Percentiles rank a stretch among this genome's conserved stretches.
Conservation (phyloP, 495 filamentous ascomycete genomes). For the Parmelia sp. region DNA sequence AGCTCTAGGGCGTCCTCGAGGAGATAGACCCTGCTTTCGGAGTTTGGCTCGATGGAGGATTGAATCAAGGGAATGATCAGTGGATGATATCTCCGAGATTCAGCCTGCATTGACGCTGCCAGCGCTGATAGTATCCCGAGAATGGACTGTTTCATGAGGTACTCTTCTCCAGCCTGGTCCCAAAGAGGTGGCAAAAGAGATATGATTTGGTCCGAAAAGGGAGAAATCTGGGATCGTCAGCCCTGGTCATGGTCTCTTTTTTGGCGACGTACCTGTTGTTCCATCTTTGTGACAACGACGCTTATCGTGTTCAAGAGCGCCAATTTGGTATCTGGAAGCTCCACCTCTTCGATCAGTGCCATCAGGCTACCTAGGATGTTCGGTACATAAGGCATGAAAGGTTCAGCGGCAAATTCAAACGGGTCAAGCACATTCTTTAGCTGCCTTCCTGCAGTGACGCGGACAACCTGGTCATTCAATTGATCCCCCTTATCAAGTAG, state of each 20-base stretch:
- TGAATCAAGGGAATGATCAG: conserved; percentile 72
- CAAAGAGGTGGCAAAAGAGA: conserved; percentile 74
- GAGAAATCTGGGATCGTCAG: conserved; percentile 43
- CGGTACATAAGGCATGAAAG: conserved; percentile 68
- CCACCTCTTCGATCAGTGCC: conserved; percentile 70
- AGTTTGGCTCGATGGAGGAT: conserved; percentile 70
- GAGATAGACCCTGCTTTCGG: conserved; percentile 73
- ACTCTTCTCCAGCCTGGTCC: conserved; percentile 72
- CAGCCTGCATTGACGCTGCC: conserved; percentile 67
- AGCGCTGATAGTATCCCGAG: conserved; percentile 75
- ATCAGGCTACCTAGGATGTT: conserved; percentile 63
- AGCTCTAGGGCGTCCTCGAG: conserved; percentile 89
- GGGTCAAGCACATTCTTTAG: conserved; percentile 73
- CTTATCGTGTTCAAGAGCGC: conserved; percentile 78
- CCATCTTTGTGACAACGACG: conserved; percentile 71
- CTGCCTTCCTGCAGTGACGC: conserved; percentile 81
- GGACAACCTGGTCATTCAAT: conserved; percentile 84
- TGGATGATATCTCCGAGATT: conserved; percentile 63
- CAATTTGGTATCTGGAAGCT: conserved; percentile 78
- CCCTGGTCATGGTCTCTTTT: background rate
- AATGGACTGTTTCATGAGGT: conserved; percentile 87
- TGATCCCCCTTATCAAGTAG: conserved; percentile 70
- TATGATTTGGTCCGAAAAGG: conserved; percentile 75
- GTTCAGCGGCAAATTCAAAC: conserved; percentile 65
- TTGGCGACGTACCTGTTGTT: conserved; percentile 51